Evolutionary conservation across 176 grass and related monocot genomes (phyloP), one percentile per base, ranked within the genome.

Genomic region (Oropetium thomaeum): DNA sequence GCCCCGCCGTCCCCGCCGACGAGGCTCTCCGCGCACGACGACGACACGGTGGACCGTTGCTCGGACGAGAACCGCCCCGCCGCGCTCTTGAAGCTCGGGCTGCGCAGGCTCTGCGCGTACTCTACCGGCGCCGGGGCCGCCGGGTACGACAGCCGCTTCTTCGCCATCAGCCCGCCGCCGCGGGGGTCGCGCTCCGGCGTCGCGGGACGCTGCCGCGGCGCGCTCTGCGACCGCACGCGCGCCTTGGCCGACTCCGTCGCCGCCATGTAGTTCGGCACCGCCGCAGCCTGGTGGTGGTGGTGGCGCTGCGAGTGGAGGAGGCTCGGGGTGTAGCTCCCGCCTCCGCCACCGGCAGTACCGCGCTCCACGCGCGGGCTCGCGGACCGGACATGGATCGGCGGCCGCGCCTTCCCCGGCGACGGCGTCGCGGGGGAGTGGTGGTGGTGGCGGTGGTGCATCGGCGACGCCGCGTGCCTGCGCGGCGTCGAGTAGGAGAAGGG

Each of bases 211-310:
- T 94, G 95, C 17, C 95, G 59, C 0, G 95, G 91, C 61, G 95
- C 95, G 69, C 95, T 98, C 63, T 92, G 91, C 4, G 91, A 92
- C 48, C 95, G 84, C 8, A 81, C 65, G 0, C 95, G 82, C 27
- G 95, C 95, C 83, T 90, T 98, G 1, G 95, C 91, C 19, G 95
- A 98, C 86, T 94, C 95, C 48, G 95, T 98, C 47, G 95, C 91
- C 12, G 86, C 84, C 95, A 98, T 98, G 88, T 98, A 98, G 74
- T 89, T 98, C 1, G 95, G 95, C 75, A 98, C 65, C 23, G 63
- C 74, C 10, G 62, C 66, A 16, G 42, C 47, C 1, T n/a, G n/a
- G n/a, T n/a, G n/a, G n/a, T n/a, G n/a, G 69, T 31, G 5, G 45
- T 79, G 65, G 10, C 81, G 67, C 12, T 89, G 87, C 29, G 87